A percentile compares a stretch with the other conserved stretches of the same genome.
Conservation (phyloP, 257 asterid genomes). For the Solanum phureja region DNA sequence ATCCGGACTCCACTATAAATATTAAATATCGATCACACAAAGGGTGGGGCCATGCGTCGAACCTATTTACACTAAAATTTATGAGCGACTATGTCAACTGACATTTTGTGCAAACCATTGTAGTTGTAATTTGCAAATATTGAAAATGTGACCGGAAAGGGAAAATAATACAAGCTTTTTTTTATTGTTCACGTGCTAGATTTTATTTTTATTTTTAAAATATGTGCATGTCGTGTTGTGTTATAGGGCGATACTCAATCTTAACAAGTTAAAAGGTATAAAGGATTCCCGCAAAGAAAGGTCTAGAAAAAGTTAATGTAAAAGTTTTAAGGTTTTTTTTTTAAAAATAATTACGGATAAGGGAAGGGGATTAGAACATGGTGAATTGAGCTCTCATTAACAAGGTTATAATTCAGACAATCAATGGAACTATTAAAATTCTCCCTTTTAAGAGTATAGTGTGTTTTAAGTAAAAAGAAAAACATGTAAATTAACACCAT, state of each 20-base stretch:
- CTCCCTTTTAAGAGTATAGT: rapidly evolving
- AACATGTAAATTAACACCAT: not conserved
- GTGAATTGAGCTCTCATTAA: too few relatives aligned
- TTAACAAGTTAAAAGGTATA: not conserved
- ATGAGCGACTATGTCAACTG: not conserved
- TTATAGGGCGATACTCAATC: not conserved
- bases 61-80: too few relatives aligned
- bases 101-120: not conserved
- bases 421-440: too few relatives aligned
- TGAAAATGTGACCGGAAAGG: not conserved
- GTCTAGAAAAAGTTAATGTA: not conserved
- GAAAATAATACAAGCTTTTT: not conserved
- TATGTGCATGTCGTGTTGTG: not conserved
- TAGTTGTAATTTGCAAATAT: not conserved
- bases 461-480: not conserved
- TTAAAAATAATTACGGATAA: not conserved
- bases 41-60: too few relatives aligned
- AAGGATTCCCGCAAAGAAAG: not conserved
- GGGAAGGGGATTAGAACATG: not conserved
- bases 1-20: too few relatives aligned
- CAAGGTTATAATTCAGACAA: not conserved
- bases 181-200: not conserved
- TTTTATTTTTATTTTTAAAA: too few relatives aligned
- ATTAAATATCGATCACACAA: too few relatives aligned
- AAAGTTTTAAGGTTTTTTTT: not conserved